Evolutionary conservation across 805 yeast genomes (phyloP).

Genomic region (Yarrowia sp.): DNA sequence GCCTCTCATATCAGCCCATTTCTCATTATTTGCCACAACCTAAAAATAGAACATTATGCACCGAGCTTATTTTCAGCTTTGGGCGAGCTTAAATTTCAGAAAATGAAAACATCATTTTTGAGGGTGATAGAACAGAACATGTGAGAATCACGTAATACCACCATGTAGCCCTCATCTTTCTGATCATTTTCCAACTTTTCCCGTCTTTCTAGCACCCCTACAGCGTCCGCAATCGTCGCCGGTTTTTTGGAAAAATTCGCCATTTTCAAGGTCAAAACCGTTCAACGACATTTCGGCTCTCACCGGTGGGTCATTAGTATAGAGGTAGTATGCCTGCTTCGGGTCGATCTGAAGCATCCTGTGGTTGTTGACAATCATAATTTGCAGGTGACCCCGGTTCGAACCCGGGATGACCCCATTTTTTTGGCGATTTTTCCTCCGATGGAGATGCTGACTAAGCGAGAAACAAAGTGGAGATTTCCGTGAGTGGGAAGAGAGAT

Average conservation of each 20-base stretch:
- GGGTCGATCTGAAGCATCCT: slow-evolving; percentile 39
- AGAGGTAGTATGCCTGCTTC: slow-evolving; percentile 40
- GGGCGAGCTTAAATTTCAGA: not conserved
- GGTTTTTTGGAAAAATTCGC: not conserved
- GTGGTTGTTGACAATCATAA: slow-evolving; percentile 39
- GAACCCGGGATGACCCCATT: slow-evolving; percentile 52
- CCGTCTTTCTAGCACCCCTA: too few relatives aligned
- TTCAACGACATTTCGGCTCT: not conserved
- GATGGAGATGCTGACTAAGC: too few relatives aligned
- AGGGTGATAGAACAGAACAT: too few relatives aligned
- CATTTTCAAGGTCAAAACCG: not conserved
- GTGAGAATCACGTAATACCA: too few relatives aligned
- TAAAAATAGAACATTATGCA: slow-evolving; percentile 24
- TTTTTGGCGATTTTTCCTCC: too few relatives aligned
- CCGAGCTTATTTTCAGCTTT: not conserved
- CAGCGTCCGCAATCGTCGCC: not conserved
- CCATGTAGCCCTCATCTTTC: too few relatives aligned
- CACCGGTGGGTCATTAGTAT: slow-evolving; percentile 37
- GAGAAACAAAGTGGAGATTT: too few relatives aligned
- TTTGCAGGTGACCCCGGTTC: slow-evolving; percentile 52
- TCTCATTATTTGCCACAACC: not conserved
- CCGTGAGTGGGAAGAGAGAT: too few relatives aligned
- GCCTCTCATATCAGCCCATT: not conserved
- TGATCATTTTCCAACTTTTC: not conserved
- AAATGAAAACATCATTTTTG: not conserved